Evolutionary conservation across 2,329 filamentous ascomycete genomes (phyloP).

Genomic region (Colletotrichum sansevieriae): DNA sequence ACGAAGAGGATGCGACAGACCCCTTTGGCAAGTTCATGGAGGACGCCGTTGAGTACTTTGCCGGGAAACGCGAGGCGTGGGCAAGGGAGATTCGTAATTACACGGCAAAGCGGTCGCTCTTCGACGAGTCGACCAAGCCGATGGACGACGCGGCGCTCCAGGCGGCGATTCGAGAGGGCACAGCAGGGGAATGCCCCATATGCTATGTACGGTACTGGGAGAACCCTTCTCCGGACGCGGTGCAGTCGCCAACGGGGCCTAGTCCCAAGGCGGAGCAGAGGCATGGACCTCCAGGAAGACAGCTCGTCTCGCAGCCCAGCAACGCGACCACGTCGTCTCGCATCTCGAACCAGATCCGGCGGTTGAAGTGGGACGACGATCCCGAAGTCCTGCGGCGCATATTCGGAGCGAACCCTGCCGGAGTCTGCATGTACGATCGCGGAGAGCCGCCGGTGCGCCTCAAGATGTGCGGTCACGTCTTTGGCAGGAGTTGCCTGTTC

Average conservation of each 20-base stretch:
- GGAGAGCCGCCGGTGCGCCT: slow-evolving; percentile 33
- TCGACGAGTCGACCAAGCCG: slow-evolving; percentile 4
- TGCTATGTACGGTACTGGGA: slow-evolving; percentile 25
- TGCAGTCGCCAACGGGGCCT: background rate
- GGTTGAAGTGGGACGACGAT: slow-evolving; percentile 16
- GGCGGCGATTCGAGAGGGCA: background rate
- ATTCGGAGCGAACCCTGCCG: background rate
- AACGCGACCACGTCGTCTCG: slow-evolving; percentile 2
- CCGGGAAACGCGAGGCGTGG: slow-evolving; percentile 21
- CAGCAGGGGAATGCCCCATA: background rate
- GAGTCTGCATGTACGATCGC: background rate
- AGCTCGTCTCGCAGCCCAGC: background rate
- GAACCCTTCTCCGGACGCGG: background rate
- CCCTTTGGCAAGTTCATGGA: slow-evolving; percentile 3
- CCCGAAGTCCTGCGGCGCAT: background rate
- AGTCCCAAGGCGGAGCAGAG: slow-evolving; percentile 2
- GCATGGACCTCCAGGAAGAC: background rate
- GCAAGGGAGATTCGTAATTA: slow-evolving; percentile 20
- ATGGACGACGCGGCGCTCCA: background rate
- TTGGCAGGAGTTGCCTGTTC: slow-evolving; percentile 35
- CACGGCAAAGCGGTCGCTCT: slow-evolving; percentile 16
- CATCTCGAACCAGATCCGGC: slow-evolving; percentile 21
- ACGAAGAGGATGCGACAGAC: background rate
- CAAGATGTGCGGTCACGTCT: slow-evolving; percentile 14
- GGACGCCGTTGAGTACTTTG: slow-evolving; percentile 12